Percentiles rank a stretch among this genome's conserved stretches.
Conservation (phyloP, 257 asterid species). For the Solanum megistacrolobum region DNA sequence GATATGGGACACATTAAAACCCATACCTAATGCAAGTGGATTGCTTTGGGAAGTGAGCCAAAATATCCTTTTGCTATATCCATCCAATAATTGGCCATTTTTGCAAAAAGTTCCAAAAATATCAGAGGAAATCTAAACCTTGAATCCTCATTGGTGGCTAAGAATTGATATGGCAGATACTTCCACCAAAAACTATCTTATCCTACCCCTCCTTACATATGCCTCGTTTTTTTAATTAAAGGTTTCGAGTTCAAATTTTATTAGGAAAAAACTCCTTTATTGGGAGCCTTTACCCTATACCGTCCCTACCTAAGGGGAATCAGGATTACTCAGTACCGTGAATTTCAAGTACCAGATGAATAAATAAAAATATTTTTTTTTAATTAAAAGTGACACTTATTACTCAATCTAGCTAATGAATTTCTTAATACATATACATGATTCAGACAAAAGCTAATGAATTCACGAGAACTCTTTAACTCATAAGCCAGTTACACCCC, state of each 20-base stretch:
- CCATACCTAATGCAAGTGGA: slow-evolving; percentile 17
- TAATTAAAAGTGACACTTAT: not conserved
- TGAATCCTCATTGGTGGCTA: slow-evolving; percentile 46
- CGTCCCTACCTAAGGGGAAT: too few relatives aligned
- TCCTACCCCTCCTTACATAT: slow-evolving; percentile 22
- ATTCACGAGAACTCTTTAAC: not conserved
- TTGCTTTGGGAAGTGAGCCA: slow-evolving; percentile 9
- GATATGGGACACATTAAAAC: not conserved
- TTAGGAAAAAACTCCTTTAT: fast-evolving
- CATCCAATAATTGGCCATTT: not conserved
- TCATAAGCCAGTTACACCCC: not conserved
- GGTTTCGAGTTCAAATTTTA: not conserved
- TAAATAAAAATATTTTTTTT: too few relatives aligned
- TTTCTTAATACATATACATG: not conserved
- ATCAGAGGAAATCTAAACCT: slow-evolving; percentile 47
- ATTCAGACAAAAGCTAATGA: not conserved
- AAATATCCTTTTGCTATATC: slow-evolving; percentile 2
- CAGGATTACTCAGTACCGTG: too few relatives aligned
- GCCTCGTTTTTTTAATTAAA: too few relatives aligned
- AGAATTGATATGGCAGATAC: slow-evolving; percentile 30
- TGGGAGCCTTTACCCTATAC: not conserved
- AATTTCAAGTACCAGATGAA: too few relatives aligned
- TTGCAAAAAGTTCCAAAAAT: not conserved
- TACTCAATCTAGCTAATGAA: too few relatives aligned
- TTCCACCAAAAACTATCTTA: slow-evolving; percentile 49